Evolutionary conservation across 1,284 basidiomycete species (phyloP).

Genomic region (Cutaneotrichosporon sp.): DNA sequence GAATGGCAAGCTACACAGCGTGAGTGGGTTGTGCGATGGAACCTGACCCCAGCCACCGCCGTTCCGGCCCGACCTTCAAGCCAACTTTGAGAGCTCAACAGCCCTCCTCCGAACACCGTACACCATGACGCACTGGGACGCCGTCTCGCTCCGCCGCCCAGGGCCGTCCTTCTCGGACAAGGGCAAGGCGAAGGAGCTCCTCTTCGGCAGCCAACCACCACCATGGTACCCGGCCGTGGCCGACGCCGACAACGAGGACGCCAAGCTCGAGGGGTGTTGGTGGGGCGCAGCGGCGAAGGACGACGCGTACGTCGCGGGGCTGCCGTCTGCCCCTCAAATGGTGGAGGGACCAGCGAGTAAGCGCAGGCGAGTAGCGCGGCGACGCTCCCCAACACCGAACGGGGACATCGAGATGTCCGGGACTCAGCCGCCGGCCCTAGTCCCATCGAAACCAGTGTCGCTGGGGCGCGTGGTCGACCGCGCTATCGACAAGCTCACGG

Average conservation of each 20-base stretch:
- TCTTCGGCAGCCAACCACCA: slow-evolving; percentile 37
- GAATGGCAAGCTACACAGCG: slow-evolving; percentile 29
- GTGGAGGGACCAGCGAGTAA: slow-evolving; percentile 21
- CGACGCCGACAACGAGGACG: slow-evolving; percentile 38
- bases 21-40: slow-evolving; percentile 13
- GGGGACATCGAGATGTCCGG: slow-evolving; percentile 3
- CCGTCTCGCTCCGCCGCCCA: slow-evolving; percentile 35
- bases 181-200: slow-evolving; percentile 45
- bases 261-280: slow-evolving; percentile 46
- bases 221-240: slow-evolving; percentile 39
- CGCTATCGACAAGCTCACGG: slow-evolving; percentile 38
- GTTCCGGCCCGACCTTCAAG: slow-evolving; percentile 46
- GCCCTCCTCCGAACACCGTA: slow-evolving; percentile 76
- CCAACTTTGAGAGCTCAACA: slow-evolving; percentile 51
- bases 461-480: slow-evolving; percentile 38
- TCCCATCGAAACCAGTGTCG: slow-evolving; percentile 32
- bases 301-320: slow-evolving; percentile 40
- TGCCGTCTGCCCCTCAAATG: slow-evolving; percentile 47
- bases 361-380: slow-evolving; percentile 15
- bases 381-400: slow-evolving; percentile 9
- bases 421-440: slow-evolving; percentile 24
- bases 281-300: slow-evolving; percentile 44
- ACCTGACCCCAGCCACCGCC: slow-evolving; percentile 33
- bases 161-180: slow-evolving; percentile 48
- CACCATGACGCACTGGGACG: slow-evolving; percentile 61